Base-by-base conservation (phyloP, 257 asterid genomes). In the Lycium barbarum region DNA sequence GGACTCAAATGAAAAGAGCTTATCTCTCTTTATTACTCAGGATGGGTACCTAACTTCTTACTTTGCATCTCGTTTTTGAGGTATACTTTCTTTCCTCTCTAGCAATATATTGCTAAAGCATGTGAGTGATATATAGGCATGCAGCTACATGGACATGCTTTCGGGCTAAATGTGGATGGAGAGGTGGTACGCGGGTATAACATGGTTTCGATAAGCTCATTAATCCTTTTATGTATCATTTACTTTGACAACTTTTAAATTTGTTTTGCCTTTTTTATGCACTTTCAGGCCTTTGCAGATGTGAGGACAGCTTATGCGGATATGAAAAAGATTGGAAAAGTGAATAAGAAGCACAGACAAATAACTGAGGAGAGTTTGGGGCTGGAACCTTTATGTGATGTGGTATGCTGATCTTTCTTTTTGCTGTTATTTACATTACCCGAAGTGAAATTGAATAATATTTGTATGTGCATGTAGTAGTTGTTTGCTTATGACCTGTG, bases 121-220 rank as follows among this genome's bases (percentile, higher is more conserved):
- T 81, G 82, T 86, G 67, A 79, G 73, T 66, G 63, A 88, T 85
- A 89, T 84, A 8, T 91, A 94, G 99, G 18, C 89, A 86, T 84
- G 88, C 90, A 82, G 99, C 99, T 84, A 13, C 66, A 67, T 96
- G 98, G 98, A 93, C 83, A 59, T 96, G 98, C 88, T 91, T 91
- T 90, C 96, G 98, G 82, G 98, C 87, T 85, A 95, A 88, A 87
- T 96, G 99, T 87, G 98, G 97, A 66, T 95, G 98, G 99, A 91
- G 70, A 85, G 99, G 99, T 85, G 26, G 82, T 35, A 91, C 95
- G 9, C 91, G 90, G 81, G 99, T 96, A 94, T 49, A 15, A 12
- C 62, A 51, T 76, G 63, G 20, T 51, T 51, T 51, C n/a, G 63
- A 76, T 76, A 22, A 53, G 63, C 62, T 74, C 62, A 49, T 53